Evolutionary conservation across 768 basidiomycete genomes (phyloP), one percentile per base, ranked within the genome.

Genomic region (Rubroboletus pulcherrimus): DNA sequence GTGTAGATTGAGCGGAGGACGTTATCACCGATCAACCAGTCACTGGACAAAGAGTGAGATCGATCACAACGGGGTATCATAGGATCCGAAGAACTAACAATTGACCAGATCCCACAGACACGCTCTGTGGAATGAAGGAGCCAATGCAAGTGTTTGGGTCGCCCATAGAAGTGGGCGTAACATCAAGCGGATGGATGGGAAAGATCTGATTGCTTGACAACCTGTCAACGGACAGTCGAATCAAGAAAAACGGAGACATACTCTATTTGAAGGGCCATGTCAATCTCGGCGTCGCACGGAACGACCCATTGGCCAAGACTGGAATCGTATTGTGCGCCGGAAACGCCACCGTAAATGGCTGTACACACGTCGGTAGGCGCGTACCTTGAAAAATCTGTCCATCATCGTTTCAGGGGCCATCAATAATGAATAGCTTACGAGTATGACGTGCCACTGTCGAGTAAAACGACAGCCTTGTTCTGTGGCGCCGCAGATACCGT

Each of bases 381-480:
- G 68, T 93, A 93, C 19, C 89, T 66, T 89, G 63, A 53, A 43
- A 51, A 37, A 39, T 24, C 55, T 52, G 29, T 46, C 49, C 30
- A 26, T 58, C 41, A 55, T 49, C 5, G 42, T 51, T 51, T 57
- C 30, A 43, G 26, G n/a, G 41, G 35, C 17, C 15, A 33, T 35
- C 3, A 37, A 38, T 21, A 49, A 45, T 12, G 40, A 50, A 30
- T 65, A 7, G 62, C 87, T 55, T 66, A 89, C 86, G 87, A 84
- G 68, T 84, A 91, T 3, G 91, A 90, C 4, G 91, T 86, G 7
- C 91, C 91, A 55, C 82, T 91, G 68, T 93, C 91, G 51, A 93
- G 77, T 33, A 90, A 74, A 24, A 82, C 80, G 45, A 93, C 89
- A 7, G 88, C 89, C 62, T 85, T 84, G 61, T 85, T 83, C 33